These are phyloP conservation scores for Beauveria caledonica DNA, from an alignment of 2,329 filamentous ascomycete genomes.

Conservation along the genomic window DNA sequence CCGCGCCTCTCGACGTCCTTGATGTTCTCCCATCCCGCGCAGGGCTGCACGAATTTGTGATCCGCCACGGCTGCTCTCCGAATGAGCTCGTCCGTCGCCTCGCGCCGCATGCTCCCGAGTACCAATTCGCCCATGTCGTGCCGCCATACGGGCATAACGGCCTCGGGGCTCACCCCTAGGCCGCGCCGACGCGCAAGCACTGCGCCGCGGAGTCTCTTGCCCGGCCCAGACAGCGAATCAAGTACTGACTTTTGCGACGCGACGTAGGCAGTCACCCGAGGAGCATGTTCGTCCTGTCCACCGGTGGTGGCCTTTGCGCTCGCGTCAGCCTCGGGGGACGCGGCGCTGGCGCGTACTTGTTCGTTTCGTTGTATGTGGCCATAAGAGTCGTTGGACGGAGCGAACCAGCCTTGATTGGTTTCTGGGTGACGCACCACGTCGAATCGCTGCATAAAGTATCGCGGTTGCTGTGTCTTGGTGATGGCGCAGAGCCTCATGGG, in stretches of 20 bases:
- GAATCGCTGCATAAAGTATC: conserved; percentile 56
- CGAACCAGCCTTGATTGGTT: conserved; percentile 45
- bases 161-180: conserved; percentile 6
- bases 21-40: conserved; percentile 36
- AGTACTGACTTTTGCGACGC: conserved; percentile 21
- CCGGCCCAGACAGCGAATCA: conserved; percentile 18
- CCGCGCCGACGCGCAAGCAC: conserved; percentile 13
- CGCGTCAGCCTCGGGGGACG: background rate
- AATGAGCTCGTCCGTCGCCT: conserved; percentile 38
- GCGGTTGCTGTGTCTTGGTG: conserved; percentile 43
- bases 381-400: conserved; percentile 38
- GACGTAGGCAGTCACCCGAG: conserved; percentile 12
- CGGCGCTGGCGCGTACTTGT: background rate
- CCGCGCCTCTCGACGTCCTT: conserved; percentile 31
- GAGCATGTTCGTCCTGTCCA: conserved; percentile 6
- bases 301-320: background rate
- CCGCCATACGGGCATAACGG: conserved; percentile 32
- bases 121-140: conserved; percentile 48
- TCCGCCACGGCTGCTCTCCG: conserved; percentile 26
- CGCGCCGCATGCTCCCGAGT: conserved; percentile 40
- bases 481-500: conserved; percentile 49
- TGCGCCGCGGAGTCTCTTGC: conserved; percentile 10
- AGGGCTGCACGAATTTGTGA: conserved; percentile 33
- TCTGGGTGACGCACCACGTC: conserved; percentile 46
- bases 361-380: conserved; percentile 16